Evolutionary conservation across 2,329 filamentous ascomycete species (phyloP).

Genomic region (Cladosporium sp.): DNA sequence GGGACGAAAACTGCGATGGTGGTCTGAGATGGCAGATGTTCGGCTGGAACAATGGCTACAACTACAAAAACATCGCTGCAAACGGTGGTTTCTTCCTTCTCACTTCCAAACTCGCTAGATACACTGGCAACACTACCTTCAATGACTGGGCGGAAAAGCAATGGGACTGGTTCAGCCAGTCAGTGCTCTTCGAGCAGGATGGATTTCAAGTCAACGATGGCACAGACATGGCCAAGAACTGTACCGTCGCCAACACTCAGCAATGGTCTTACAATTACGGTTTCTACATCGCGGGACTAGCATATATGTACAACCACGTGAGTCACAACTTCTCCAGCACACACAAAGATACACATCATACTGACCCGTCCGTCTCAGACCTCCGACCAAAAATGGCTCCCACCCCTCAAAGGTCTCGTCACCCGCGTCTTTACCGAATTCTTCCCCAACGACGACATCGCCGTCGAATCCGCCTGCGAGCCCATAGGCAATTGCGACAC

Average conservation of each 20-base stretch:
- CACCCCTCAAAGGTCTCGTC: slow-evolving; percentile 23
- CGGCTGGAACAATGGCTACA: slow-evolving; percentile 46
- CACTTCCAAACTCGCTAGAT: slow-evolving; percentile 37
- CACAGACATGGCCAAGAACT: slow-evolving; percentile 43
- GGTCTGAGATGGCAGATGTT: slow-evolving; percentile 39
- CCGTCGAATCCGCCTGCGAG: slow-evolving; percentile 45
- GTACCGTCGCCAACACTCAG: slow-evolving; percentile 41
- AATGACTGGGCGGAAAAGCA: slow-evolving; percentile 56
- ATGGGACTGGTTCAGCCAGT: slow-evolving; percentile 36
- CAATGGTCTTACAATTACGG: slow-evolving; percentile 46
- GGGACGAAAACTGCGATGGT: slow-evolving; percentile 37
- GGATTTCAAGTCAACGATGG: slow-evolving; percentile 47
- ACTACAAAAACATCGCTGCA: slow-evolving; percentile 48
- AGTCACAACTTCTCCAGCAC: slow-evolving; percentile 3
- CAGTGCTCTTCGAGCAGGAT: slow-evolving; percentile 36
- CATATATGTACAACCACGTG: slow-evolving; percentile 43
- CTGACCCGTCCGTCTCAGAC: slow-evolving; percentile 22
- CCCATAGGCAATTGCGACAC: slow-evolving; percentile 37
- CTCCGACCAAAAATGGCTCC: slow-evolving; percentile 20
- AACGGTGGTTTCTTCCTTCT: slow-evolving; percentile 51
- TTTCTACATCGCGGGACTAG: slow-evolving; percentile 45
- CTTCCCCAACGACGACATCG: slow-evolving; percentile 33
- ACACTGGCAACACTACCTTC: slow-evolving; percentile 51
- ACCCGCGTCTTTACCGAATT: slow-evolving; percentile 32
- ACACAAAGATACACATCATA: slow-evolving; percentile 16